phyloP scores from a whole-genome alignment of 2,329 filamentous ascomycete species.

The Aspergillus sp. region DNA sequence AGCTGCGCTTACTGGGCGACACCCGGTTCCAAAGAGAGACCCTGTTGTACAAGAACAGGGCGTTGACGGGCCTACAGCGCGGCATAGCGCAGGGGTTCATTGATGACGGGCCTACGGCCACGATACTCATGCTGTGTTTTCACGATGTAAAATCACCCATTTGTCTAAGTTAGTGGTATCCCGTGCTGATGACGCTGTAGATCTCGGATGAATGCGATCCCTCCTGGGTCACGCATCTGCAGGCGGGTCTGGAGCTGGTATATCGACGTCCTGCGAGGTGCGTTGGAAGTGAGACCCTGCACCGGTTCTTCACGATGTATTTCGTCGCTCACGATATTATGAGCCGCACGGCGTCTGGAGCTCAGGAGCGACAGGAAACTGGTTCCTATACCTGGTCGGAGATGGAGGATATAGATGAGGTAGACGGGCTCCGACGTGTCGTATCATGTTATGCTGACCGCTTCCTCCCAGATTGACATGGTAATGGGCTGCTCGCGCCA shows the following conservation, averaged over 20 bases:
- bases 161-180: too few species aligned
- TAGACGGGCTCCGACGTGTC: conserved; percentile 1
- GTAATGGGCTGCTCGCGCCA: conserved; percentile 31
- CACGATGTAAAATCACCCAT: conserved; percentile 22
- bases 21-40: conserved; percentile 21
- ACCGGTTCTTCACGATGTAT: conserved; percentile 22
- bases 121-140: conserved; percentile 34
- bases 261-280: conserved; percentile 4
- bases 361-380: background rate
- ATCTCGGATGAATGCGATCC: conserved; percentile 31
- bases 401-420: conserved; percentile 23
- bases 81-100: conserved; percentile 15
- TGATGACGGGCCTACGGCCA: conserved; percentile 24
- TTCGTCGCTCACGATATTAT: conserved; percentile 35
- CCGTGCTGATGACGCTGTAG: conserved; percentile 4
- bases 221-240: conserved; percentile 32
- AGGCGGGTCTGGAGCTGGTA: conserved; percentile 25
- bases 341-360: conserved; percentile 20
- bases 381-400: conserved; percentile 17
- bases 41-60: conserved; percentile 23
- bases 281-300: conserved; percentile 9
- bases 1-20: conserved; percentile 25
- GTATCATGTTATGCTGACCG: background rate
- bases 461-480: conserved; percentile 23
- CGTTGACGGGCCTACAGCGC: conserved; percentile 23